A percentile compares a stretch with the other conserved stretches of the same genome.
These are phyloP conservation scores for Platanthera guangdongensis DNA, from an alignment of 106 monocot genomes.

Conservation along the genomic window DNA sequence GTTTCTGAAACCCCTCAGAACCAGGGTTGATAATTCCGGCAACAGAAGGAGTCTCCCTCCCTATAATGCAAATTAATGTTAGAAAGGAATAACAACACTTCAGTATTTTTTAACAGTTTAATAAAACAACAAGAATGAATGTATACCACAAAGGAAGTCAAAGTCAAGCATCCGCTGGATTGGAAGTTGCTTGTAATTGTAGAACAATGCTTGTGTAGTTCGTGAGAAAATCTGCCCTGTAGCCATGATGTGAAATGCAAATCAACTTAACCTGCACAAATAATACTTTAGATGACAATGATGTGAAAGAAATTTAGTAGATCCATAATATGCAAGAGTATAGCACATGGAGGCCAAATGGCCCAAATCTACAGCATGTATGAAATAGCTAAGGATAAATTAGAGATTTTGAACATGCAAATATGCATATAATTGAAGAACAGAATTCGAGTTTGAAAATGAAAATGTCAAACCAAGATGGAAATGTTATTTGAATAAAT, in stretches of 20 bases:
- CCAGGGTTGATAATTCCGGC: conserved; percentile 99
- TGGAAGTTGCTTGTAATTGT: conserved; percentile 98
- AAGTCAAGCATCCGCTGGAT: conserved; percentile 98
- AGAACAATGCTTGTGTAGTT: conserved; percentile 80
- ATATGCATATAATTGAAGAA: too few relatives aligned
- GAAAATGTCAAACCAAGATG: too few relatives aligned
- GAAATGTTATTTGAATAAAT: too few relatives aligned
- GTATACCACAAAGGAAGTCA: conserved; percentile 88
- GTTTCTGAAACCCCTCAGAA: conserved; percentile 88
- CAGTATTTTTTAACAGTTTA: not conserved
- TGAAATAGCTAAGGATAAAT: too few relatives aligned
- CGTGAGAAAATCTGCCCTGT: conserved; percentile 84
- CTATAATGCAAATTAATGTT: conserved; percentile 19
- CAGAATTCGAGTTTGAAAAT: too few relatives aligned
- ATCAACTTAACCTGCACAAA: conserved; percentile 23
- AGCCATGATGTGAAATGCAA: conserved; percentile 42
- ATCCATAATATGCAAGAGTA: too few relatives aligned
- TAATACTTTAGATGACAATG: too few relatives aligned
- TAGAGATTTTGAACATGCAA: too few relatives aligned
- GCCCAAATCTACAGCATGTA: too few relatives aligned
- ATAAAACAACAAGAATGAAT: not conserved
- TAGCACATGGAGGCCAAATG: too few relatives aligned
- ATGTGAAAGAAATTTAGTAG: too few relatives aligned
- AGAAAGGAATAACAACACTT: not conserved
- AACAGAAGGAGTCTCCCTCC: conserved; percentile 95